Conservation (phyloP, 1,284 basidiomycete genomes). For the Sphagnurus paluster region DNA sequence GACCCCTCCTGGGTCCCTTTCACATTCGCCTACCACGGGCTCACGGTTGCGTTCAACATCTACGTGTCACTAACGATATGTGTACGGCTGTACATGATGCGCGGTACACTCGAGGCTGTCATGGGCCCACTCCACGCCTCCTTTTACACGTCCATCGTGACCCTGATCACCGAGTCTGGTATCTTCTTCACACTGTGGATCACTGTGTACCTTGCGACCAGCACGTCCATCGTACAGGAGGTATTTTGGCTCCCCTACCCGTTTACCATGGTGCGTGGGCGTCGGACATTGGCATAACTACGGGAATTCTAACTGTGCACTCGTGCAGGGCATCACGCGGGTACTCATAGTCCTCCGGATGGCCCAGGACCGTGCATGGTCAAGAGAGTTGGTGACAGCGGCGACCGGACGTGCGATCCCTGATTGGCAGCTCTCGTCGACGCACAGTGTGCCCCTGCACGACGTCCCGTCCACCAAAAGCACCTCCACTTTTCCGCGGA, state of each 20-base stretch:
- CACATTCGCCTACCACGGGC: constrained; percentile 10
- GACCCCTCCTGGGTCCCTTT: constrained; percentile 7
- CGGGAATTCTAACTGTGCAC: background rate
- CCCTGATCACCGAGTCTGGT: constrained; percentile 21
- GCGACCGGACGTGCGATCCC: constrained; percentile 16
- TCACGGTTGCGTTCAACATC: constrained; percentile 18
- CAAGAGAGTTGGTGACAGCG: constrained; percentile 18
- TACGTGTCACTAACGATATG: constrained; percentile 14
- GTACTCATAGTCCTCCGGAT: constrained; percentile 20
- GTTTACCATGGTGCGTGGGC: constrained; percentile 13
- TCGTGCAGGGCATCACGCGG: constrained; percentile 17
- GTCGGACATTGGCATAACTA: too few species aligned
- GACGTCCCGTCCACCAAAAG: constrained; percentile 9
- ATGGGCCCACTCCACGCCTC: constrained; percentile 18
- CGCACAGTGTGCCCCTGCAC: constrained; percentile 20
- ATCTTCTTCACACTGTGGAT: constrained; percentile 19
- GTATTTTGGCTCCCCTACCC: constrained; percentile 15
- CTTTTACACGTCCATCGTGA: constrained; percentile 19
- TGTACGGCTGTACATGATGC: constrained; percentile 15
- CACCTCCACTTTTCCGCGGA: background rate
- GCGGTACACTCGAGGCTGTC: constrained; percentile 15
- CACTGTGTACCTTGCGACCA: constrained; percentile 13
- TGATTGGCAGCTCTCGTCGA: constrained; percentile 23
- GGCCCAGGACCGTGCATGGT: constrained; percentile 22
- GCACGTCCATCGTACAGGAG: constrained; percentile 8